Evolutionary conservation across 1,284 basidiomycete species (phyloP).

Genomic region (Limonomyces culmigenus): DNA sequence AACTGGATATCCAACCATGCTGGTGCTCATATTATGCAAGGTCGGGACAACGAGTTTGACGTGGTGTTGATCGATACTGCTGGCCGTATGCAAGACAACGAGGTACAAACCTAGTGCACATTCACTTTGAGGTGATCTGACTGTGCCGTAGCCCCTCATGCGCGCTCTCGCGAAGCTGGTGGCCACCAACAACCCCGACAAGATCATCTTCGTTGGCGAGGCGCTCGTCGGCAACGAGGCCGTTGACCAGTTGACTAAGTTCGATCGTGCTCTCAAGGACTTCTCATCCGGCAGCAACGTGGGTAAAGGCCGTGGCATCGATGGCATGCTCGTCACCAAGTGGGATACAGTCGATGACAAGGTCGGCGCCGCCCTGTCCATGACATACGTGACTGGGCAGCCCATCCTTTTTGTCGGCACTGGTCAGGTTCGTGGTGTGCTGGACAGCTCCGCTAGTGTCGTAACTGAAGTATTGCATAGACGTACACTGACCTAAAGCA

Average conservation of each 20-base stretch:
- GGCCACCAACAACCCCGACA: conserved; percentile 83
- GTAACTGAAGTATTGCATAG: conserved; percentile 18
- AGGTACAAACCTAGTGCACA: conserved; percentile 33
- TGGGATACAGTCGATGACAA: conserved; percentile 96
- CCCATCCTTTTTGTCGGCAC: conserved; percentile 94
- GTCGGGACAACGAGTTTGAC: conserved; percentile 76
- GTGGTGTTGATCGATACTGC: conserved; percentile 94
- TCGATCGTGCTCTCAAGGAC: conserved; percentile 80
- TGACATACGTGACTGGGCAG: conserved; percentile 95
- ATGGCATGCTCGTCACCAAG: conserved; percentile 93
- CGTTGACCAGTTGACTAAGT: conserved; percentile 88
- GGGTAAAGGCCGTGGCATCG: conserved; percentile 73
- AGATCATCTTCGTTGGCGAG: conserved; percentile 92
- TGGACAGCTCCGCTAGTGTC: conserved; percentile 2
- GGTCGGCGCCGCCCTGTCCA: conserved; percentile 88
- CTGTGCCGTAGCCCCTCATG: conserved; percentile 63
- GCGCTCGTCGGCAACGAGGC: conserved; percentile 94
- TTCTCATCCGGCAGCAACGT: conserved; percentile 56
- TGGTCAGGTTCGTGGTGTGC: conserved; percentile 53
- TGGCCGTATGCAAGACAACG: conserved; percentile 98
- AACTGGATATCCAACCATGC: conserved; percentile 6
- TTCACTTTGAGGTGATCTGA: conserved; percentile 2
- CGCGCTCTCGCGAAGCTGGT: conserved; percentile 95
- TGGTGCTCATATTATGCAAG: conserved; percentile 22
- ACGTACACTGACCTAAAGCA: conserved; percentile 91